Evolutionary conservation across 768 basidiomycete species (phyloP).

Genomic region (Phallus indusiatus): DNA sequence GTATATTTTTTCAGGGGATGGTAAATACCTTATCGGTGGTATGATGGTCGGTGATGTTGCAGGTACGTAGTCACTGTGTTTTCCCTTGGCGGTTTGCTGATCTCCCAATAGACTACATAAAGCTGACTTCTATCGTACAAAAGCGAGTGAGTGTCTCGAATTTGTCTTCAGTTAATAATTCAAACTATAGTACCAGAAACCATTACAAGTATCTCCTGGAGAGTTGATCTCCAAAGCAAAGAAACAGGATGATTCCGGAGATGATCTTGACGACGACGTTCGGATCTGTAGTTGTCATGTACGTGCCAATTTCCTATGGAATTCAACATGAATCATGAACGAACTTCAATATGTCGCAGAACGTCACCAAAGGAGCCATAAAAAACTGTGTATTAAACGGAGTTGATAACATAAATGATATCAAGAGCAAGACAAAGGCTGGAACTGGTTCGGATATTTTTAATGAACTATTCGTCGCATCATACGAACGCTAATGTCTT

Average conservation of each 20-base stretch:
- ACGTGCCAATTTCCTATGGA: slow-evolving; percentile 10
- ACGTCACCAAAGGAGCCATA: slow-evolving; percentile 54
- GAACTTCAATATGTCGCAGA: slow-evolving; percentile 23
- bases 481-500: not conserved
- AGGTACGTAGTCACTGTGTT: not conserved
- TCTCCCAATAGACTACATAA: slow-evolving; percentile 45
- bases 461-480: not conserved
- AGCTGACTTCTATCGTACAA: slow-evolving; percentile 60
- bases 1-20: slow-evolving; percentile 63
- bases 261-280: slow-evolving; percentile 60
- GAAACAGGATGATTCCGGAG: slow-evolving; percentile 48
- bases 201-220: slow-evolving; percentile 52
- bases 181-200: slow-evolving; percentile 34
- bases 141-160: slow-evolving; percentile 38
- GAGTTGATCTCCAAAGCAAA: slow-evolving; percentile 50
- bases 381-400: slow-evolving; percentile 42
- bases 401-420: slow-evolving; percentile 34
- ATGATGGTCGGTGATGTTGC: slow-evolving; percentile 65
- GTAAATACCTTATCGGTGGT: slow-evolving; percentile 62
- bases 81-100: not conserved
- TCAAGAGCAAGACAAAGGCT: slow-evolving; percentile 60
- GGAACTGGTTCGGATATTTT: slow-evolving; percentile 32
- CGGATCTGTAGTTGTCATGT: slow-evolving; percentile 67
- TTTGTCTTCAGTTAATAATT: not conserved
- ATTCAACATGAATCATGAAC: not conserved